These are phyloP conservation scores for Diaporthe sp. DNA, from an alignment of 2,329 filamentous ascomycete genomes.

Conservation along the genomic window DNA sequence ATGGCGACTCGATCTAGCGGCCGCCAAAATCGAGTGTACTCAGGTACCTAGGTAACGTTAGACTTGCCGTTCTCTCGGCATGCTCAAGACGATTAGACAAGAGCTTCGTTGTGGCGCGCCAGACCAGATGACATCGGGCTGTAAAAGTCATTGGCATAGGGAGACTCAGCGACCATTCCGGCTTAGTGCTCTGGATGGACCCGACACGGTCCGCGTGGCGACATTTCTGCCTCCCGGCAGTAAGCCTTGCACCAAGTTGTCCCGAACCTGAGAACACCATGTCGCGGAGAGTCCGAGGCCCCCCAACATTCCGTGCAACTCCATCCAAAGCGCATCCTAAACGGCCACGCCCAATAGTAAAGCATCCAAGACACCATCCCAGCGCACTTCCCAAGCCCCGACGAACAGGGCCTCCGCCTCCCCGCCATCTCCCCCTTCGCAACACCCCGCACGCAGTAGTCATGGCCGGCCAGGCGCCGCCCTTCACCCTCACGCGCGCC, in stretches of 20 bases:
- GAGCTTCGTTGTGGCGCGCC: not conserved
- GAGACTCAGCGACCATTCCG: not conserved
- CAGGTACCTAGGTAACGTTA: not conserved
- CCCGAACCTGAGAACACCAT: not conserved
- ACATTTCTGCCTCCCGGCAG: constrained; percentile 16
- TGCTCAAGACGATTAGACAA: not conserved
- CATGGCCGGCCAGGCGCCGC: constrained; percentile 3
- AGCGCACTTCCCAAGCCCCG: not conserved
- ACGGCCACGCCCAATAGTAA: not conserved
- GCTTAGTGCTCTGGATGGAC: not conserved
- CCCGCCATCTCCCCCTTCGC: not conserved
- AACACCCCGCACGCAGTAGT: not conserved
- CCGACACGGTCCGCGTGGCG: not conserved
- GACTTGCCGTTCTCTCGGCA: not conserved
- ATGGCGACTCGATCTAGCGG: too few relatives aligned
- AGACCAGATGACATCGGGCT: not conserved
- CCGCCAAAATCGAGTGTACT: not conserved
- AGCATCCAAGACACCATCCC: not conserved
- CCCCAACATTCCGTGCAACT: not conserved
- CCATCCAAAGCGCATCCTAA: not conserved
- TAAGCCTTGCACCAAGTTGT: not conserved
- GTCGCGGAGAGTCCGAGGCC: too few relatives aligned
- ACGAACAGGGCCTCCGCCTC: not conserved
- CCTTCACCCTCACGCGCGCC: constrained; percentile 30
- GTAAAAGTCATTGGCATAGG: not conserved